phyloP scores from a whole-genome alignment of 176 grass and related monocot genomes.

The Aegilops umbellulata region DNA sequence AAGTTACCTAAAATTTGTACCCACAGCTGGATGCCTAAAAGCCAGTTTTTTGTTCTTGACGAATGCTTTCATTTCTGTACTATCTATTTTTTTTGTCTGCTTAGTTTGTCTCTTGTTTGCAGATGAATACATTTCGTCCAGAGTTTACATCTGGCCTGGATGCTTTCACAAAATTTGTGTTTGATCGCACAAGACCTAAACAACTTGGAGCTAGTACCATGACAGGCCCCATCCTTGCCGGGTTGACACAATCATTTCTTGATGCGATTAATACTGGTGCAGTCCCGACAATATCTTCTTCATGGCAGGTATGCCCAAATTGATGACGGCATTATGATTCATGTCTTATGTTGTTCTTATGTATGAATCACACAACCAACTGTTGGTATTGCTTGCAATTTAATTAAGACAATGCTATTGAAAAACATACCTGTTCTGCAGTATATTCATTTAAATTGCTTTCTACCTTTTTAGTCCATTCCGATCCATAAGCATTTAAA shows the following conservation, averaged over 20 bases:
- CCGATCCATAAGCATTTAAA: background rate
- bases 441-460: background rate
- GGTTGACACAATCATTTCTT: constrained; percentile 91
- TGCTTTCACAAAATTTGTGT: constrained; percentile 86
- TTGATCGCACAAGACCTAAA: constrained; percentile 91
- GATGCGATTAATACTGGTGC: constrained; percentile 96
- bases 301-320: constrained; percentile 70
- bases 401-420: constrained; percentile 2
- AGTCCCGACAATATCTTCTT: constrained; percentile 88
- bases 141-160: constrained; percentile 89
- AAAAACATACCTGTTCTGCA: background rate
- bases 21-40: background rate
- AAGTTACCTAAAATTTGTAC: background rate
- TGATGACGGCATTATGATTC: background rate
- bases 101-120: constrained; percentile 35
- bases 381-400: background rate
- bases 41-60: background rate
- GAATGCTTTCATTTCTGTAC: background rate
- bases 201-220: constrained; percentile 92
- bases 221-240: constrained; percentile 94
- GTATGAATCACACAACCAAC: background rate
- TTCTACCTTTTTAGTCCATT: background rate
- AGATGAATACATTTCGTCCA: constrained; percentile 78
- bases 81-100: background rate
- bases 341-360: background rate